Evolutionary conservation across 768 basidiomycete species (phyloP).

Genomic region (Tylopilus vinaceipallidus): DNA sequence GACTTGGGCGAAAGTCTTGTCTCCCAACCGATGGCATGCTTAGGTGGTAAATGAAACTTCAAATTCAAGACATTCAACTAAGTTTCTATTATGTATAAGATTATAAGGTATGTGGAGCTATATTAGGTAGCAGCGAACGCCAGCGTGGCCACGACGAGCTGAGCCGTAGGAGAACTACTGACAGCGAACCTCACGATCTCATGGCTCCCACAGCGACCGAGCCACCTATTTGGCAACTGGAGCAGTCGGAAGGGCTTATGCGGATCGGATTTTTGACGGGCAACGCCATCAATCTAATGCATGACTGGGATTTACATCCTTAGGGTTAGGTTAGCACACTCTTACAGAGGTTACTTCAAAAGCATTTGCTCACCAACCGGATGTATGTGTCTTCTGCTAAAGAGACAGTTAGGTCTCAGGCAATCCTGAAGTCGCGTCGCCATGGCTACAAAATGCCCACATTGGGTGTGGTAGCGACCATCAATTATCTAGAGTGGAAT

Average conservation of each 20-base stretch:
- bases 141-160: slow-evolving; percentile 22
- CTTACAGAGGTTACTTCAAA: not conserved
- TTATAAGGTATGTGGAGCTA: slow-evolving; percentile 22
- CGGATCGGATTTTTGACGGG: slow-evolving; percentile 73
- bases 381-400: slow-evolving; percentile 65
- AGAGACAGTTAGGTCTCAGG: slow-evolving; percentile 59
- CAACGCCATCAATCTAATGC: slow-evolving; percentile 62
- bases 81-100: slow-evolving; percentile 20
- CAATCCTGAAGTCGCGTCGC: slow-evolving; percentile 70
- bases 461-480: slow-evolving; percentile 67
- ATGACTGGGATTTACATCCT: slow-evolving; percentile 57
- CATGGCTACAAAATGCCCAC: slow-evolving; percentile 73
- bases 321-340: slow-evolving; percentile 15
- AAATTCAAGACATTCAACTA: slow-evolving; percentile 2
- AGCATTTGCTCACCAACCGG: slow-evolving; percentile 41
- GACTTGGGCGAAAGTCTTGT: too few relatives aligned
- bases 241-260: slow-evolving; percentile 52
- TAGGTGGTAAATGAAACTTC: not conserved
- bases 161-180: not conserved
- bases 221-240: slow-evolving; percentile 30
- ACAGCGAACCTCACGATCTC: slow-evolving; percentile 14
- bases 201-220: slow-evolving; percentile 14
- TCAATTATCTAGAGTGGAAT: slow-evolving; percentile 58
- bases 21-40: not conserved
- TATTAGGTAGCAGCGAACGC: slow-evolving; percentile 12